Conservation (phyloP, 495 filamentous ascomycete species). For the Pyrenula aspistea region DNA sequence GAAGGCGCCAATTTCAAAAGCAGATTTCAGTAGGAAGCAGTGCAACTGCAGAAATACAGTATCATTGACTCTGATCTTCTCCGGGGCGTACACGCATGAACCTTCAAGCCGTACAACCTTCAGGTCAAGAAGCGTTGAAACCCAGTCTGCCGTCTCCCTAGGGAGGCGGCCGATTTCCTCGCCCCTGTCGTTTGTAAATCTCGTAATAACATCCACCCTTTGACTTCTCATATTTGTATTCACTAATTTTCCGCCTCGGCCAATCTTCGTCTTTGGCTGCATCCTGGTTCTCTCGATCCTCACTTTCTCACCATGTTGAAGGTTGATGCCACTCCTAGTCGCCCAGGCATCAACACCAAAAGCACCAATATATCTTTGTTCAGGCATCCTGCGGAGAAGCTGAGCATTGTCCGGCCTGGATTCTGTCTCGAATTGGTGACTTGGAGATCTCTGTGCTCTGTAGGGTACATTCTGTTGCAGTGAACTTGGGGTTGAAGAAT, state of each 20-base stretch:
- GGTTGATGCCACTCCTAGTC: conserved; percentile 64
- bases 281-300: conserved; percentile 79
- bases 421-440: background rate
- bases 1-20: conserved; percentile 54
- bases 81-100: conserved; percentile 79
- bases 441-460: background rate
- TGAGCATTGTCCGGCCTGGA: conserved; percentile 4
- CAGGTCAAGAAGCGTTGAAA: conserved; percentile 86
- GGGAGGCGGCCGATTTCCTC: conserved; percentile 83
- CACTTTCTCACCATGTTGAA: conserved; percentile 68
- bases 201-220: conserved; percentile 75
- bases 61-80: conserved; percentile 76
- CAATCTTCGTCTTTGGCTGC: conserved; percentile 42
- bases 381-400: conserved; percentile 35
- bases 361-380: conserved; percentile 71
- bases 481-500: background rate
- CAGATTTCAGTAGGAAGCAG: conserved; percentile 60
- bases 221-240: conserved; percentile 25
- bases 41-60: conserved; percentile 80
- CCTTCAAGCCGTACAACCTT: conserved; percentile 81
- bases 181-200: conserved; percentile 72
- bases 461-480: conserved; percentile 4
- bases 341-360: conserved; percentile 90
- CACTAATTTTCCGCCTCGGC: conserved; percentile 35
- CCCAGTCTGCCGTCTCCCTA: conserved; percentile 84